A percentile compares a stretch with the other conserved stretches of the same genome.
Evolutionary conservation across 371 early-diverging fungal genomes (phyloP).

Genomic region (Chytridiales sp.): DNA sequence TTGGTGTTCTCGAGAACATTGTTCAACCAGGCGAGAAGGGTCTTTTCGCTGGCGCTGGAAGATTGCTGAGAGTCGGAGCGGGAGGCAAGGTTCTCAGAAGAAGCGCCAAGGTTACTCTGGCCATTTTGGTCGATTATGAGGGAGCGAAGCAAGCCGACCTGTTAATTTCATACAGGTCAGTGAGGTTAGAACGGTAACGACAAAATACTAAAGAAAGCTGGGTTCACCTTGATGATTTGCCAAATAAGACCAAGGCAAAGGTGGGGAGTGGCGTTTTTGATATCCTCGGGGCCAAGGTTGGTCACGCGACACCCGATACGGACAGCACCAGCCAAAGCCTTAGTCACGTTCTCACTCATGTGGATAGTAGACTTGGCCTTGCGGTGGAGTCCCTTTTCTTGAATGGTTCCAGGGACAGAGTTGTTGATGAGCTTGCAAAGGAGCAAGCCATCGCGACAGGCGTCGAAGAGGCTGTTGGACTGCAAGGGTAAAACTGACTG

Average conservation of each 20-base stretch:
- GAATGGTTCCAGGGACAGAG: conserved; percentile 90
- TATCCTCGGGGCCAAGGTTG: conserved; percentile 42
- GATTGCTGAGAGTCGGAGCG: not conserved
- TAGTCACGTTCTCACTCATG: conserved; percentile 31
- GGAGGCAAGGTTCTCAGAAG: conserved; percentile 7
- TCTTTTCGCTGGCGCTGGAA: conserved; percentile 24
- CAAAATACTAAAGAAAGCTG: not conserved
- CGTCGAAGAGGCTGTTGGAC: conserved; percentile 31
- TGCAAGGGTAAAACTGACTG: conserved; percentile 79
- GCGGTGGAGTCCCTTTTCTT: conserved; percentile 77
- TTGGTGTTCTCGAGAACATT: conserved; percentile 12
- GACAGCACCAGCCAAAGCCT: conserved; percentile 27
- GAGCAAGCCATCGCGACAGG: conserved; percentile 77
- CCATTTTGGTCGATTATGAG: not conserved
- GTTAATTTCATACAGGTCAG: not conserved
- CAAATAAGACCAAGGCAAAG: conserved; percentile 40
- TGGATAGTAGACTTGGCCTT: conserved; percentile 30
- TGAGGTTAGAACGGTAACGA: not conserved
- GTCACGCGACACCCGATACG: conserved; percentile 37
- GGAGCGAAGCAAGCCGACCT: conserved; percentile 19
- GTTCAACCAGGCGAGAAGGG: conserved; percentile 42
- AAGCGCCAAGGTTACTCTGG: no score
- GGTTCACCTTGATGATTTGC: conserved; percentile 47
- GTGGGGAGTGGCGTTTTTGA: conserved; percentile 38
- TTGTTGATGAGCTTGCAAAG: conserved; percentile 95